phyloP scores from a whole-genome alignment of 2,329 filamentous ascomycete species.

The Pyrenochaeta sp. region DNA sequence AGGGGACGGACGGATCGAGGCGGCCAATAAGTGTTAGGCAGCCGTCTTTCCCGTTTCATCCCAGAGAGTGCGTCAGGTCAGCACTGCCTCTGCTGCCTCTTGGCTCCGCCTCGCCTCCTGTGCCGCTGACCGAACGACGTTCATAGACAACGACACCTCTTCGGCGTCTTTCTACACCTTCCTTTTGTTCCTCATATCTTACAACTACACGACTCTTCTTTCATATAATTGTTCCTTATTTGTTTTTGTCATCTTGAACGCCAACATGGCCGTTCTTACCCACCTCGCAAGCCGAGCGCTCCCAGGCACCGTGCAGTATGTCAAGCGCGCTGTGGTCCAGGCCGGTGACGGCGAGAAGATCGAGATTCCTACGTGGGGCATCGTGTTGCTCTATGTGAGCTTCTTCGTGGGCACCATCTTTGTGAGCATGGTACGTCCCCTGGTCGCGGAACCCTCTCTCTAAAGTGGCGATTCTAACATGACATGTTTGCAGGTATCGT shows the following conservation, averaged over 20 bases:
- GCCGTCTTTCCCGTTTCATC: conserved; percentile 1
- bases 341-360: conserved; percentile 16
- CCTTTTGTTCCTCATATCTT: conserved; percentile 8
- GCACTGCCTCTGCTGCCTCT: conserved; percentile 16
- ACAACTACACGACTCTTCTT: conserved; percentile 7
- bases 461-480: conserved; percentile 3
- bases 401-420: conserved; percentile 51
- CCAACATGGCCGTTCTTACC: conserved; percentile 29
- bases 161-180: conserved; percentile 3
- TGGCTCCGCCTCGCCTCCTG: conserved; percentile 24
- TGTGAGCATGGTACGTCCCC: conserved; percentile 49
- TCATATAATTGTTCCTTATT: background rate
- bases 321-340: conserved; percentile 35
- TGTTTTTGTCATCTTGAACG: conserved; percentile 5
- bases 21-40: conserved; percentile 20
- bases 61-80: conserved; percentile 16
- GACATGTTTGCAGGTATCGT: conserved; percentile 47
- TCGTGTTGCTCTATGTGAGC: conserved; percentile 42
- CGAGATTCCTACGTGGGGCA: conserved; percentile 41
- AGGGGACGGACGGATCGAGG: conserved; percentile 5
- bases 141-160: conserved; percentile 9
- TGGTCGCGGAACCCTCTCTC: background rate
- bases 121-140: conserved; percentile 18
- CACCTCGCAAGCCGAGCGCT: conserved; percentile 44
- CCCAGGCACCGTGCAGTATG: conserved; percentile 25